Evolutionary conservation across 139 green algal genomes (phyloP), one percentile per base, ranked within the genome.

Genomic region (Coelastrella sp.): DNA sequence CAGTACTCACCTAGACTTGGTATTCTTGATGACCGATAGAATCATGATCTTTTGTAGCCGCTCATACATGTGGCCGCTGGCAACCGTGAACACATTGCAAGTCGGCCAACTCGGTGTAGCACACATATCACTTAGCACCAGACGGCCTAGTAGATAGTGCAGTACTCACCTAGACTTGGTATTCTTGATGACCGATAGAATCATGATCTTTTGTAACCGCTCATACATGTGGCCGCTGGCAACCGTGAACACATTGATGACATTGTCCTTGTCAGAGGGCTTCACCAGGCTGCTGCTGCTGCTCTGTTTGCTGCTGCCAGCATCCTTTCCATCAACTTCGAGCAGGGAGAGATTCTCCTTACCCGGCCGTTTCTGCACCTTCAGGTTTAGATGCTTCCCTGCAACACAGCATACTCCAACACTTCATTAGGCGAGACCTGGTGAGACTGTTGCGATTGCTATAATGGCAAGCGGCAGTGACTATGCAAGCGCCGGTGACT

Each of bases 1-100:
- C 68, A 17, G 4, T 65, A 47, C 88, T 58, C 73, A 93, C 89
- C 80, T 92, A n/a, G 65, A 93, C 88, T 96, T 97, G 47, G 98
- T 99, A 94, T 98, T 95, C 19, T 96, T 96, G 64, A 99, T 85
- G 71, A 98, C 98, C 0, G 91, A 97, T 6, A 99, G 94, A 19
- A 99, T 96, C 98, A 99, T 99, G 93, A 99, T 99, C 93, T 98
- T 99, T 92, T 99, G 97, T 84, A 99, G 96, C 6, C 98, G 95
- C 95, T 99, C 98, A 80, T 99, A 99, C 97, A 99, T 98, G 93
- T 99, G 98, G 2, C 98, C 98, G 1, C 94, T 98, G 2, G 98
- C 98, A 3, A 99, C 96, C 8, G 98, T 99, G 94, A 99, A 99
- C 20, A 99, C 96, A 91, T 97, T 47, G 32, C 32, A 47, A 47